These are phyloP conservation scores for Arthrinium puccinioides DNA, from an alignment of 2,329 filamentous ascomycete species.

Conservation along the genomic window DNA sequence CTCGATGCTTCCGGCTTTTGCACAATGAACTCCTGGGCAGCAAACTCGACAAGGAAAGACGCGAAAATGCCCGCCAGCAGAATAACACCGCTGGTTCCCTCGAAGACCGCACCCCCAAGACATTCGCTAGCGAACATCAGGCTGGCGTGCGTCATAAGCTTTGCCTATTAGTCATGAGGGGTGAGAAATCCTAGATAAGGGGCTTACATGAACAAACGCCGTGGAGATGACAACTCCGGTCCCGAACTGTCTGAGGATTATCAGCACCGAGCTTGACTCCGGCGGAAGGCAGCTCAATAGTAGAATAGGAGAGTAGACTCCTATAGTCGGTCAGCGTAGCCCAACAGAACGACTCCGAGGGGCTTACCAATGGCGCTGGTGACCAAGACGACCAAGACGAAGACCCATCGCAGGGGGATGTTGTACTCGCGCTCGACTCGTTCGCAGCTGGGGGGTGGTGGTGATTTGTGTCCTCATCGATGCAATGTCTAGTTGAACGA, in stretches of 20 bases:
- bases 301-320: background rate
- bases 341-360: no score
- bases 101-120: background rate
- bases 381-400: background rate
- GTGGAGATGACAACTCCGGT: background rate
- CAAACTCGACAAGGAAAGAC: background rate
- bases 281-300: background rate
- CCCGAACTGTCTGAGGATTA: background rate
- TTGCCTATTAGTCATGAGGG: no score
- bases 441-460: background rate
- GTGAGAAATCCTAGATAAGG: no score
- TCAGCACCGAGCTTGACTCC: background rate
- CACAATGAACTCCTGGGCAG: background rate
- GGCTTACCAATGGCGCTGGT: background rate
- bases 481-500: background rate
- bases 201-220: background rate
- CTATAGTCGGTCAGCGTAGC: background rate
- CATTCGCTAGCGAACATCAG: background rate
- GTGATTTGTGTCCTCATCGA: background rate
- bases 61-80: background rate
- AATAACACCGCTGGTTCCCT: background rate
- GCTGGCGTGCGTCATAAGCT: slow-evolving; percentile 1
- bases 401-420: background rate
- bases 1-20: background rate
- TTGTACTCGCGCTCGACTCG: background rate